These are phyloP conservation scores for Neofusicoccum kwambonambiense DNA, from an alignment of 2,329 filamentous ascomycete genomes.

Conservation along the genomic window DNA sequence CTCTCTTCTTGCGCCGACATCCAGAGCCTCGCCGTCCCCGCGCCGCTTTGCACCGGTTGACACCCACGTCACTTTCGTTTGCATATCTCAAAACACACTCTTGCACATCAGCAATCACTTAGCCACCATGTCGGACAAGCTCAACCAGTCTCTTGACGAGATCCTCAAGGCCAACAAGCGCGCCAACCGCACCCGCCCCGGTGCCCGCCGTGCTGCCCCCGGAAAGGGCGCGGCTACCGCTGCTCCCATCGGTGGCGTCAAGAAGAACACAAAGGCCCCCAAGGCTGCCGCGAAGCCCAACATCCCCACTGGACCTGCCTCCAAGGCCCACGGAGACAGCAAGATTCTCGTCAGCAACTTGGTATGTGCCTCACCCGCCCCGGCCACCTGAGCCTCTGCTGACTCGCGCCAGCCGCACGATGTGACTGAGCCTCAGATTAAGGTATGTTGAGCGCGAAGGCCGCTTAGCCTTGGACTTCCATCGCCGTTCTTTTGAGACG, in stretches of 20 bases:
- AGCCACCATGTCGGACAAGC: slow-evolving; percentile 73
- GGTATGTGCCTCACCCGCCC: slow-evolving; percentile 58
- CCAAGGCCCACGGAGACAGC: slow-evolving; percentile 66
- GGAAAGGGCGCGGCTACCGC: slow-evolving; percentile 56
- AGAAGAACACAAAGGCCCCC: slow-evolving; percentile 66
- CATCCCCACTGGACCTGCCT: slow-evolving; percentile 63
- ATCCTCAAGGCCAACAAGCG: slow-evolving; percentile 77
- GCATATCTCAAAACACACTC: slow-evolving; percentile 20
- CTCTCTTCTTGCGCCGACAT: not conserved
- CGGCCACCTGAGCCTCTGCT: slow-evolving; percentile 36
- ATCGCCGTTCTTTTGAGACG: slow-evolving; percentile 26
- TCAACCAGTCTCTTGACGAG: slow-evolving; percentile 95
- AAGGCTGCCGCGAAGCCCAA: slow-evolving; percentile 60
- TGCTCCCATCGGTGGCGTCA: slow-evolving; percentile 79
- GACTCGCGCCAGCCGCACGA: slow-evolving; percentile 75
- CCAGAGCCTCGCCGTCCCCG: not conserved
- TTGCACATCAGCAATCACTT: not conserved
- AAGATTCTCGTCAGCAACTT: slow-evolving; percentile 99
- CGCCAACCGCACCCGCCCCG: slow-evolving; percentile 50
- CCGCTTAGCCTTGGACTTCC: slow-evolving; percentile 40
- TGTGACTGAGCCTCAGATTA: slow-evolving; percentile 95
- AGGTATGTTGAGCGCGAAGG: slow-evolving; percentile 87
- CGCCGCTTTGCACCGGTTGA: slow-evolving; percentile 3
- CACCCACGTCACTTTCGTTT: slow-evolving; percentile 11
- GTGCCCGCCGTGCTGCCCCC: slow-evolving; percentile 46